Conservation (phyloP, 192 early-diverging fungal genomes). For the Chytriomyces confervae region DNA sequence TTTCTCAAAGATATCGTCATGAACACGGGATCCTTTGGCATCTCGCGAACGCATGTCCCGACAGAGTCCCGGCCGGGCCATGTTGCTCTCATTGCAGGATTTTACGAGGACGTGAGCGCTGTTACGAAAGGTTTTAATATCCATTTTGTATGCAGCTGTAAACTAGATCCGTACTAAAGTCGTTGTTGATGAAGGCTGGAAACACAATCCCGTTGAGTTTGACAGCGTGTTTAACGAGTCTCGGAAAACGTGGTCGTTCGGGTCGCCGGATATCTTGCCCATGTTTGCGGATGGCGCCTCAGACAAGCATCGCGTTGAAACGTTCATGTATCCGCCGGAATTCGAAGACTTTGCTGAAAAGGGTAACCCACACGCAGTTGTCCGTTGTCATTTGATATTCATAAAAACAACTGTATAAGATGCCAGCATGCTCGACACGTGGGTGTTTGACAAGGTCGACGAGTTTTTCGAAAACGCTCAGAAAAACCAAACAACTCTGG, state of each 20-base stretch:
- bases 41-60: slow-evolving; percentile 83
- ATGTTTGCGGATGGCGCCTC: slow-evolving; percentile 95
- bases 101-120: slow-evolving; percentile 98
- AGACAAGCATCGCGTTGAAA: slow-evolving; percentile 78
- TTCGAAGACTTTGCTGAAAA: slow-evolving; percentile 83
- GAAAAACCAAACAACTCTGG: slow-evolving; percentile 49
- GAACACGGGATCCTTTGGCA: slow-evolving; percentile 52
- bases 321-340: slow-evolving; percentile 87
- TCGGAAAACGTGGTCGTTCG: slow-evolving; percentile 95
- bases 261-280: slow-evolving; percentile 94
- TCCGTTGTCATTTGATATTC: slow-evolving; percentile 18
- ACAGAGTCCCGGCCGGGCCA: slow-evolving; percentile 96
- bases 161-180: background rate
- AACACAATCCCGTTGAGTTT: slow-evolving; percentile 96
- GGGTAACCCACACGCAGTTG: background rate
- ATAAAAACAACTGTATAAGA: slow-evolving; percentile 57
- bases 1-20: slow-evolving; percentile 47
- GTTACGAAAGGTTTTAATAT: slow-evolving; percentile 80
- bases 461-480: slow-evolving; percentile 65
- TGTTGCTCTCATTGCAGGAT: slow-evolving; percentile 96
- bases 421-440: slow-evolving; percentile 82
- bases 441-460: slow-evolving; percentile 89
- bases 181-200: slow-evolving; percentile 72
- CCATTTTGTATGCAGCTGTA: slow-evolving; percentile 2
- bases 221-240: slow-evolving; percentile 96